phyloP scores from a whole-genome alignment of 2,329 filamentous ascomycete species.

The Alternaria ventricosa region DNA sequence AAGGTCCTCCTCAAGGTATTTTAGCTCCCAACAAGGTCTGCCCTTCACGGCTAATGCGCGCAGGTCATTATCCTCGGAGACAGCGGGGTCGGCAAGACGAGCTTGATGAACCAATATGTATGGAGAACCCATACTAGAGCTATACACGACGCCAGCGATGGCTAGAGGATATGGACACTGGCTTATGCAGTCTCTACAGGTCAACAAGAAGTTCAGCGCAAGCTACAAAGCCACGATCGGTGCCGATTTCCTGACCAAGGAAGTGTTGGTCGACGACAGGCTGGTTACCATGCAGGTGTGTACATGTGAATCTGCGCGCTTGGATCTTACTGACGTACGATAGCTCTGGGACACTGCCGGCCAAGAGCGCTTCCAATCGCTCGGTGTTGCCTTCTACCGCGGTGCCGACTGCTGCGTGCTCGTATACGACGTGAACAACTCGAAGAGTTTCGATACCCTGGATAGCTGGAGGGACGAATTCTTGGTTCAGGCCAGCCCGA shows the following conservation, averaged over 20 bases:
- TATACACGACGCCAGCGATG: neutral
- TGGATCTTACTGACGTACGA: conserved; percentile 23
- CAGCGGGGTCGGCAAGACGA: conserved; percentile 98
- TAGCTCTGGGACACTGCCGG: conserved; percentile 98
- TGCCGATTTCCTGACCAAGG: conserved; percentile 97
- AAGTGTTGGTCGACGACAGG: conserved; percentile 95
- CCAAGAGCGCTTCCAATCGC: conserved; percentile 95
- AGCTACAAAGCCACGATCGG: conserved; percentile 99
- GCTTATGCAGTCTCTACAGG: conserved; percentile 61
- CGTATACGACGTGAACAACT: conserved; percentile 98
- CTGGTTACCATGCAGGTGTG: conserved; percentile 96
- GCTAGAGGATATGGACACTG: neutral
- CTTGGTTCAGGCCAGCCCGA: conserved; percentile 92
- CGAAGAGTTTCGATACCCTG: conserved; percentile 97
- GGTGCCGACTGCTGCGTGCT: conserved; percentile 97
- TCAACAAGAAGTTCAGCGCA: conserved; percentile 99
- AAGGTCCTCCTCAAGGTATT: conserved; percentile 88
- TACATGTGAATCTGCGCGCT: conserved; percentile 10
- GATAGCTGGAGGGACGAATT: conserved; percentile 99
- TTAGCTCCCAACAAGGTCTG: neutral
- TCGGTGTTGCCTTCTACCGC: conserved; percentile 96
- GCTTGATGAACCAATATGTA: conserved; percentile 99
- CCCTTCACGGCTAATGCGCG: conserved; percentile 17
- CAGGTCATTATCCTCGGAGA: conserved; percentile 99
- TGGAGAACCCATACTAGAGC: conserved; percentile 43